Base-by-base conservation (phyloP, 2,329 filamentous ascomycete species). In the Tolypocladium paradoxum region DNA sequence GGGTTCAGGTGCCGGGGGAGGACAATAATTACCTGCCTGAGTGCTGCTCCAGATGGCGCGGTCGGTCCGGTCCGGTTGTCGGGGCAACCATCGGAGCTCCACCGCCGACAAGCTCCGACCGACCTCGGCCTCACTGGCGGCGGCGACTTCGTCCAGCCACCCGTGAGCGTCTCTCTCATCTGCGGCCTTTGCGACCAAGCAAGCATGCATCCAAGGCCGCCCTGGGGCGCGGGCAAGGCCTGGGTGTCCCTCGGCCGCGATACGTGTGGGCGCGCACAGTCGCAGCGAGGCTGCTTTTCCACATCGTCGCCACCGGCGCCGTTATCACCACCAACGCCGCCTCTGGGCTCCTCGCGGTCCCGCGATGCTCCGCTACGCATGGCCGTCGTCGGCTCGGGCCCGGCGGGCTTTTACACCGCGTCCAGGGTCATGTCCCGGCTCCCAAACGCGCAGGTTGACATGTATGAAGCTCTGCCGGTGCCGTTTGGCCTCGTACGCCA, bases 391-490 rank as follows among this genome's bases (percentile, higher is more conserved):
- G 93, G 92, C 50, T 96, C 93, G 31, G 93, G 93, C 1, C 93
- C 93, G 1, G 93, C 93, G 14, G 93, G 93, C 3, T 99, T 97
- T 74, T 99, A 99, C 67, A 88, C 92, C 0, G 86, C 93, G 1
- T 89, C 93, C 63, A 82, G 90, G 54, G 78, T 96, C 53, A 85
- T 97, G 77, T 80, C 81, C 52, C 88, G 84, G 62, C 77, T 93
- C 37, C 76, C 83, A 24, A 75, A 84, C 65, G 84, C 85, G 0
- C 78, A 81, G 50, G 79, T 99, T 24, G 92, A 97, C 70, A 97
- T 99, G 92, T 99, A 95, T 65, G 93, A 99, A 71, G 83, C 89
- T 31, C 73, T 97, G 38, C 93, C 93, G 0, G 90, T 95, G 4
- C 93, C 93, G 0, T 99, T 89, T 65, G 93, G 93, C 1, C 78